Evolutionary conservation across 495 filamentous ascomycete species (phyloP).

Genomic region (Penicillium bovifimosum): DNA sequence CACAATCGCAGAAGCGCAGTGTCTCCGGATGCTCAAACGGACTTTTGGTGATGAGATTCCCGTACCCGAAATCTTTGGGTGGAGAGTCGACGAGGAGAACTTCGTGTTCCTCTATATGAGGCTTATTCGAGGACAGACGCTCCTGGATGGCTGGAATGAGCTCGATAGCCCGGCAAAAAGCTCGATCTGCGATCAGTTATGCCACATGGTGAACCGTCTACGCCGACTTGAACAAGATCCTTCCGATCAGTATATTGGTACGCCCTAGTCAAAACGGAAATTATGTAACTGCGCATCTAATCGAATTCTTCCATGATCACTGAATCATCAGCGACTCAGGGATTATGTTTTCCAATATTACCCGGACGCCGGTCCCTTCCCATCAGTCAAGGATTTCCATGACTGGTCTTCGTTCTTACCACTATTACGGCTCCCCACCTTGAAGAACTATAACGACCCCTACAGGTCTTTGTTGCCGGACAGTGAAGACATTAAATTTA

Average conservation of each 20-base stretch:
- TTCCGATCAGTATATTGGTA: slow-evolving; percentile 29
- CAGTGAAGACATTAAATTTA: slow-evolving; percentile 1
- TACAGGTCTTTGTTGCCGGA: slow-evolving; percentile 34
- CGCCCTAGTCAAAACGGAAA: background rate
- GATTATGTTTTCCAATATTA: slow-evolving; percentile 30
- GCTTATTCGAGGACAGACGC: slow-evolving; percentile 32
- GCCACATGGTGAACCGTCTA: slow-evolving; percentile 18
- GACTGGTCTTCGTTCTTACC: slow-evolving; percentile 34
- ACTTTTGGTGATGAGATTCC: slow-evolving; percentile 31
- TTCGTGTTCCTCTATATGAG: slow-evolving; percentile 45
- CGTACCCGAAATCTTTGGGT: slow-evolving; percentile 45
- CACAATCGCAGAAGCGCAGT: slow-evolving; percentile 38
- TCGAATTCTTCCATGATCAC: slow-evolving; percentile 23
- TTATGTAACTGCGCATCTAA: background rate
- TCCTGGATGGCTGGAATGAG: slow-evolving; percentile 32
- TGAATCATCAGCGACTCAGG: slow-evolving; percentile 21
- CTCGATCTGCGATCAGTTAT: slow-evolving; percentile 32
- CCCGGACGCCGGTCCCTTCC: slow-evolving; percentile 33
- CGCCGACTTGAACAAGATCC: slow-evolving; percentile 32
- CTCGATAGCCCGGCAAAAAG: slow-evolving; percentile 28
- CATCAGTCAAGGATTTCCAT: slow-evolving; percentile 36
- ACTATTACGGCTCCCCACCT: slow-evolving; percentile 18
- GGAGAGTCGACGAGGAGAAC: slow-evolving; percentile 34
- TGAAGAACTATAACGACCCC: slow-evolving; percentile 24
- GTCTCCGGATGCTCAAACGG: slow-evolving; percentile 36